Evolutionary conservation across 148 eudicot species (phyloP).

Genomic region (Camellia lanceoleosa): DNA sequence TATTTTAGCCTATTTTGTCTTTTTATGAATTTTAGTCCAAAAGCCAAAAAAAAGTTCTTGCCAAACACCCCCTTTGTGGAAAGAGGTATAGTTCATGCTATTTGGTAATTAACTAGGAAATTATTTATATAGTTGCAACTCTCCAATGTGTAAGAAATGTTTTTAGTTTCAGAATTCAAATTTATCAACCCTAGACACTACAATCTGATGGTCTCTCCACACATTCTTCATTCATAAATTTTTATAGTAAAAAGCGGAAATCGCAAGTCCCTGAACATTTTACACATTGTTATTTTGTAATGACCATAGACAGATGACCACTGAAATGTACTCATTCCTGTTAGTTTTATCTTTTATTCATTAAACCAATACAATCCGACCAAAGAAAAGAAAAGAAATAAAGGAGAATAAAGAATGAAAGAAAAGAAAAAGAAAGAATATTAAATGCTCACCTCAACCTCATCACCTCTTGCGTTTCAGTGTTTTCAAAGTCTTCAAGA

Average conservation of each 20-base stretch:
- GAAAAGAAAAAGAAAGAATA: background rate
- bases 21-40: no score
- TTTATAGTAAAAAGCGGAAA: no score
- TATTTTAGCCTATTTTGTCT: no score
- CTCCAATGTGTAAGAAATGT: background rate
- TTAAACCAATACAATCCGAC: background rate
- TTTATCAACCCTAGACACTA: background rate
- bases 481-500: constrained; percentile 15
- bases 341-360: background rate
- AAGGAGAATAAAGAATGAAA: background rate
- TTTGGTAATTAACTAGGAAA: background rate
- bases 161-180: background rate
- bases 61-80: no score
- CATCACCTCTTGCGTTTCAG: constrained; percentile 19
- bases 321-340: background rate
- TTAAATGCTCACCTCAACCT: constrained; percentile 15
- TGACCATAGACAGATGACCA: background rate
- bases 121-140: background rate
- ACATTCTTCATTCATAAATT: background rate
- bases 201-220: background rate
- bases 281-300: background rate
- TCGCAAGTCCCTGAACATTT: background rate
- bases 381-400: background rate
- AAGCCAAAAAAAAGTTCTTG: no score
- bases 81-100: background rate